Base-by-base conservation (phyloP, 805 yeast species). In the Wickerhamomyces silvicola region DNA sequence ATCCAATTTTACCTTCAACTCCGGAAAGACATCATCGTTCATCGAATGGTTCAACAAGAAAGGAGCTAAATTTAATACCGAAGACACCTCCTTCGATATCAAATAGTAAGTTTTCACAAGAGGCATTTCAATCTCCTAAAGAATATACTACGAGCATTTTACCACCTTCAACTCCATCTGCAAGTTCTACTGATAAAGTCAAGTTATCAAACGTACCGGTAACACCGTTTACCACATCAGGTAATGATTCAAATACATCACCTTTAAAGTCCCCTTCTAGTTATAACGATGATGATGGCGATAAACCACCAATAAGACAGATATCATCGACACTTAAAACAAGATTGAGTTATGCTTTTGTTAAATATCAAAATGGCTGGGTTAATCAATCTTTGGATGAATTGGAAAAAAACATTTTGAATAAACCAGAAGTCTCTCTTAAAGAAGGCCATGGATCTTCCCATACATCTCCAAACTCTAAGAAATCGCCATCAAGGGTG, bases 281-380 rank as follows among this genome's bases (percentile, higher is more conserved):
- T 6, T 10, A 31, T 7, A 38, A 37, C 3, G 50, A 50, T 7
- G 52, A 50, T 18, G 43, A 37, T 10, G 55, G 41, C 13, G 49
- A 44, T 10, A 51, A 45, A 22, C 61, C 61, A 24, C 67, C 68
- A 9, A 62, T 62, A 10, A 50, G 66, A 30, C 61, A 60, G 28
- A 55, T 64, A 13, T 62, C 69, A 1, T 53, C 59, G 15, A 58
- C 57, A 35, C 46, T 64, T 24, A 60, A 59, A 35, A 60, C 67
- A 10, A 48, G 68, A 34, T 42, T 64, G 11, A 61, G 59, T 33
- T 61, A 62, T 42, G 70, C 70, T 2, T 53, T 60, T 39, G 59
- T 62, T 9, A 62, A 62, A 40, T 47, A 59, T 32, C 62, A 62
- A 31, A 37, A 51, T 12, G 56, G 57, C 4, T 50, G 55, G 56